Conservation (phyloP, 768 basidiomycete genomes). For the Amanita pseudoporphyria region DNA sequence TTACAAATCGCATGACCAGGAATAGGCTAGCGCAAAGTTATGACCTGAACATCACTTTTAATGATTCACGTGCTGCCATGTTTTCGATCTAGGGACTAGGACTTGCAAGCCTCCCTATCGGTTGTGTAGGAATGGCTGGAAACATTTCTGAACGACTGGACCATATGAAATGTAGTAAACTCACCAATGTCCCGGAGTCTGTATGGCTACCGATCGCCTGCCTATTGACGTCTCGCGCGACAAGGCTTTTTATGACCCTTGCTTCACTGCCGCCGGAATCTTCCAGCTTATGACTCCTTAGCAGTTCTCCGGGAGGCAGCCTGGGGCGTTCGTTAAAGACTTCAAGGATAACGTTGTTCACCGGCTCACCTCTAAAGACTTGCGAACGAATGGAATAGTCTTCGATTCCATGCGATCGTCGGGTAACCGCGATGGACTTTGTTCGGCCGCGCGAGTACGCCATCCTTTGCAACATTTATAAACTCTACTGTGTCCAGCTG, state of each 20-base stretch:
- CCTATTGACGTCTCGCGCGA: too few species aligned
- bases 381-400: slow-evolving; percentile 46
- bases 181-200: slow-evolving; percentile 62
- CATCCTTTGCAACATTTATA: slow-evolving; percentile 62
- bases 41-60: background rate
- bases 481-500: slow-evolving; percentile 50
- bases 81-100: slow-evolving; percentile 46
- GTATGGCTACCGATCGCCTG: slow-evolving; percentile 44
- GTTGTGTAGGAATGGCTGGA: slow-evolving; percentile 60
- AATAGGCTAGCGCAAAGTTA: slow-evolving; percentile 27
- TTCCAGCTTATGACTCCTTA: slow-evolving; percentile 29
- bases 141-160: slow-evolving; percentile 23
- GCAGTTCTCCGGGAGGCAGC: slow-evolving; percentile 18
- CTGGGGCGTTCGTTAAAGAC: slow-evolving; percentile 41
- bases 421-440: slow-evolving; percentile 51
- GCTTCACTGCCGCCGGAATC: slow-evolving; percentile 50
- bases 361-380: slow-evolving; percentile 49
- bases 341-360: slow-evolving; percentile 39
- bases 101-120: slow-evolving; percentile 64
- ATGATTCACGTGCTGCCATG: slow-evolving; percentile 56
- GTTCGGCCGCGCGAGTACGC: slow-evolving; percentile 49
- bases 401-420: slow-evolving; percentile 38
- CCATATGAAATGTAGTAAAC: slow-evolving; percentile 12
- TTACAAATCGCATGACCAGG: slow-evolving; percentile 53
- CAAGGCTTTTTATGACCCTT: slow-evolving; percentile 42